These are phyloP conservation scores for Phaeophleospora eucalypticola DNA, from an alignment of 2,329 filamentous ascomycete genomes.

Conservation along the genomic window DNA sequence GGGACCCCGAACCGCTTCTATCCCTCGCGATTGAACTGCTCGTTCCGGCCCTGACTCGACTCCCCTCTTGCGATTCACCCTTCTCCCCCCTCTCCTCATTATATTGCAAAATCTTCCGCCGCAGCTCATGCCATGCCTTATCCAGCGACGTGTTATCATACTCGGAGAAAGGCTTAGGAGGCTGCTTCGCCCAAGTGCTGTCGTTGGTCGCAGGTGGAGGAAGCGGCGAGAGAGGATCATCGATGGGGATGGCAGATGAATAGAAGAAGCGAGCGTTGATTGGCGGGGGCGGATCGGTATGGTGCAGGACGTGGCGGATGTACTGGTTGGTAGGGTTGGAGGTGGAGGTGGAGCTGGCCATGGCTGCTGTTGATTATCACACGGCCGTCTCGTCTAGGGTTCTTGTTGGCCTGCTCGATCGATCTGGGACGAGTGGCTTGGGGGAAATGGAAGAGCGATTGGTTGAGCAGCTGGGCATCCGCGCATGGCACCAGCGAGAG, in stretches of 20 bases:
- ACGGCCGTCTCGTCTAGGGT: too few relatives aligned
- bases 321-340: conserved; percentile 12
- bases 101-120: conserved; percentile 32
- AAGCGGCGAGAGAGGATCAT: conserved; percentile 38
- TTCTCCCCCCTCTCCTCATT: conserved; percentile 35
- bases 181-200: conserved; percentile 21
- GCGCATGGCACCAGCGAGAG: background rate
- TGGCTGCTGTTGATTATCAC: too few relatives aligned
- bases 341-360: conserved; percentile 4
- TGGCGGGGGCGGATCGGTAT: conserved; percentile 33
- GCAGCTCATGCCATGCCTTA: conserved; percentile 34
- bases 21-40: conserved; percentile 14
- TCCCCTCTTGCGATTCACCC: conserved; percentile 15
- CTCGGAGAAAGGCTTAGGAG: conserved; percentile 36
- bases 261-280: conserved; percentile 37
- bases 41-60: conserved; percentile 17
- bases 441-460: background rate
- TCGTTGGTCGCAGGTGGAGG: conserved; percentile 31
- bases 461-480: conserved; percentile 5
- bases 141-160: conserved; percentile 36
- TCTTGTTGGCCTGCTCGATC: too few relatives aligned
- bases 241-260: conserved; percentile 33
- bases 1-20: conserved; percentile 18
- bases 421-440: background rate
- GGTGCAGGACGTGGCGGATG: conserved; percentile 43